These are phyloP conservation scores for Hyparrhenia diplandra DNA, from an alignment of 176 grass and related monocot species.

Conservation along the genomic window DNA sequence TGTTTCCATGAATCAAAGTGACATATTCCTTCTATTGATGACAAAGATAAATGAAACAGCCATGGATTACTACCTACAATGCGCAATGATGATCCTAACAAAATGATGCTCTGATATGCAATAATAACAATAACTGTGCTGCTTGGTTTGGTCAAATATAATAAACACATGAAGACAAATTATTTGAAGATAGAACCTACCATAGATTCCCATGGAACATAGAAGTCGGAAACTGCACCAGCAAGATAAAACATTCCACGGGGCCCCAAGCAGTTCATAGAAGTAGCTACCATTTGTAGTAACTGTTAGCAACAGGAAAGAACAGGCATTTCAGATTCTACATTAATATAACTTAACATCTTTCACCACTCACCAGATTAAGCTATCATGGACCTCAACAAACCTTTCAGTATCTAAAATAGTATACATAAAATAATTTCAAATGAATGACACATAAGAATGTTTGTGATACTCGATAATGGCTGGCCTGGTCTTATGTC, in stretches of 20 bases:
- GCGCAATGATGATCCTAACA: background rate
- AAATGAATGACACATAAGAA: background rate
- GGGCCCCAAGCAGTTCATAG: slow-evolving; percentile 38
- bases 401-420: background rate
- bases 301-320: slow-evolving; percentile 50
- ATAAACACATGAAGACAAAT: too few species aligned
- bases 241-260: too few species aligned
- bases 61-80: background rate
- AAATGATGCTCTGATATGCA: background rate
- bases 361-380: background rate
- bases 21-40: background rate
- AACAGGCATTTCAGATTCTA: background rate
- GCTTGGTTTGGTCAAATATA: too few species aligned
- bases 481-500: background rate
- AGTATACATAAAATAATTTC: background rate
- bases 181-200: slow-evolving; percentile 26
- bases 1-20: background rate
- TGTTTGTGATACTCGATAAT: background rate
- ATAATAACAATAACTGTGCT: background rate
- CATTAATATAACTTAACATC: background rate
- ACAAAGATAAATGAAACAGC: background rate
- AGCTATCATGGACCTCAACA: background rate
- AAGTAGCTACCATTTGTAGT: slow-evolving; percentile 62
- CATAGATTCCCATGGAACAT: slow-evolving; percentile 44
- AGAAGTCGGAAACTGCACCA: too few species aligned